Evolutionary conservation across 2,329 filamentous ascomycete species (phyloP).

Genomic region (Diaporthe helianthi): DNA sequence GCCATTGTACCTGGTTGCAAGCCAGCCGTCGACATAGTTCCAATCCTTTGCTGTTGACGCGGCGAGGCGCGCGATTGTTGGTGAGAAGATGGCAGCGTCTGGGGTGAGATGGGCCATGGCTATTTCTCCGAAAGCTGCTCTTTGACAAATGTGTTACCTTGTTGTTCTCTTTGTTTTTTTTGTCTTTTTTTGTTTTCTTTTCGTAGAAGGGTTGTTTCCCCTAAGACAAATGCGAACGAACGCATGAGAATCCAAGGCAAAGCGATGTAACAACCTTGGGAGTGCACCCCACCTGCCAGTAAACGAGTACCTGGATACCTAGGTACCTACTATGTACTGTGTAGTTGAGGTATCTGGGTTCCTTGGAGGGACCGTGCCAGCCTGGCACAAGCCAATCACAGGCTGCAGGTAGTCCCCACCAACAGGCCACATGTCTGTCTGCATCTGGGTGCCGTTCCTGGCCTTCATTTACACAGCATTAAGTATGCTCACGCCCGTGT

Average conservation of each 20-base stretch:
- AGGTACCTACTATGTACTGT: too few relatives aligned
- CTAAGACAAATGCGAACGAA: too few relatives aligned
- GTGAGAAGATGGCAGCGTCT: constrained; percentile 68
- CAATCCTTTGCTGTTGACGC: constrained; percentile 88
- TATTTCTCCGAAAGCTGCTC: neutral
- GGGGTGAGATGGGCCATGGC: constrained; percentile 49
- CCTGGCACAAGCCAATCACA: neutral
- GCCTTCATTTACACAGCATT: neutral
- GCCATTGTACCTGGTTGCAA: constrained; percentile 72
- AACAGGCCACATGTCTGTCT: constrained; percentile 18
- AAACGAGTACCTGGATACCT: too few relatives aligned
- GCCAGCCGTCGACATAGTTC: constrained; percentile 86
- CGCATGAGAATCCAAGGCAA: too few relatives aligned
- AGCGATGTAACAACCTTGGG: too few relatives aligned
- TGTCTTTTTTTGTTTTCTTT: too few relatives aligned
- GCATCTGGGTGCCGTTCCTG: neutral
- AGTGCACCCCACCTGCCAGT: too few relatives aligned
- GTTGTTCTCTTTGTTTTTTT: too few relatives aligned
- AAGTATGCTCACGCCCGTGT: neutral
- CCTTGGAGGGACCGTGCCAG: neutral
- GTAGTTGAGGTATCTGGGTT: neutral
- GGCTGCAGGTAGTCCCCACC: neutral
- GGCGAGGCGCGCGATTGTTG: constrained; percentile 74
- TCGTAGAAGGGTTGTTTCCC: too few relatives aligned
- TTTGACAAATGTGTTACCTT: neutral